These are phyloP conservation scores for Sclerotinia sclerotiorum DNA, from an alignment of 2,329 filamentous ascomycete species.

Conservation along the genomic window DNA sequence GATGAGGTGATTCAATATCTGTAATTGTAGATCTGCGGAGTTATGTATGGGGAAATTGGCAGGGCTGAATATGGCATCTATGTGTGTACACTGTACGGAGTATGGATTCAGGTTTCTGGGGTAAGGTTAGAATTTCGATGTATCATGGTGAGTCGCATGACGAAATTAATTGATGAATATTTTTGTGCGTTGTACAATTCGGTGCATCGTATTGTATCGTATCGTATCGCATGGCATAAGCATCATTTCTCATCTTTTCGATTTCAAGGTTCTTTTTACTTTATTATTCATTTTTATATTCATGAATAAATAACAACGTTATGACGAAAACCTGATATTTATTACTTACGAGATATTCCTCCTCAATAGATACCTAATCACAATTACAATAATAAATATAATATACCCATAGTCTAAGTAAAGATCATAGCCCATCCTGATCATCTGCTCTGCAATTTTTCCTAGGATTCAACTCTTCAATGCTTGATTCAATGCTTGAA, in stretches of 20 bases:
- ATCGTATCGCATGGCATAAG: no score
- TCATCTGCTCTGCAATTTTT: neutral
- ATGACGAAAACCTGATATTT: no score
- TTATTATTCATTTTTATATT: no score
- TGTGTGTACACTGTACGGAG: no score
- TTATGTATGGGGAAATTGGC: neutral
- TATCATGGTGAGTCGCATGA: neutral
- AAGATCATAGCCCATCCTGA: neutral
- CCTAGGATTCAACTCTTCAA: no score
- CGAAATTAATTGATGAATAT: neutral
- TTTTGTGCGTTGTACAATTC: slow-evolving; percentile 9
- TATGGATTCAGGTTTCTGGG: no score
- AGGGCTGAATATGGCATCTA: neutral
- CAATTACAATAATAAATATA: no score
- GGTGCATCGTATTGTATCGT: neutral
- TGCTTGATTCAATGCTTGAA: no score
- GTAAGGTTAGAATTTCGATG: no score
- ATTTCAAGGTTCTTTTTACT: neutral
- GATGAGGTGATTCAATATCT: neutral
- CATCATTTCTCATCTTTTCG: neutral
- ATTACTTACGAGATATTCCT: no score
- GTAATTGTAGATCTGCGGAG: neutral
- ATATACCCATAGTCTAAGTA: neutral
- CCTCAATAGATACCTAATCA: no score
- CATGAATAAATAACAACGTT: no score